These are phyloP conservation scores for Diaporthe citriasiana DNA, from an alignment of 2,329 filamentous ascomycete genomes.

Conservation along the genomic window DNA sequence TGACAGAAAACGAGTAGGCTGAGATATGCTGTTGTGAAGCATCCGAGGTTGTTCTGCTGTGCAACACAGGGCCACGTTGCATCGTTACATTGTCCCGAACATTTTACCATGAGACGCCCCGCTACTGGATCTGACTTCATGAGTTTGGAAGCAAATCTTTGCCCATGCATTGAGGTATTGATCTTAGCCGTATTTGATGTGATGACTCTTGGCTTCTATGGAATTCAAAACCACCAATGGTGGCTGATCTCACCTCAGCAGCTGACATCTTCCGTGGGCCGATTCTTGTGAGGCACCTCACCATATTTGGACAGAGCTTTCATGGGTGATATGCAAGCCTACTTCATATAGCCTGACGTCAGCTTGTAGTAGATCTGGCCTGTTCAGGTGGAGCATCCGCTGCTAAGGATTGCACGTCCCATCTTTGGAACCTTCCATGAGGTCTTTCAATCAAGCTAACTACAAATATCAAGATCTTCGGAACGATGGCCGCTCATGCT, in stretches of 20 bases:
- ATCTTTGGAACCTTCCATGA: background rate
- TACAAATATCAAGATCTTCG: no score
- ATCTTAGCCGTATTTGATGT: background rate
- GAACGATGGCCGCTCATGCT: background rate
- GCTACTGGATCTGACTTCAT: background rate
- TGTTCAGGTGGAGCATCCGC: background rate
- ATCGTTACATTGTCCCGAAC: background rate
- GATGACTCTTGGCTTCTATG: background rate
- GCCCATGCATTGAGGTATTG: background rate
- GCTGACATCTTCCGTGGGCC: background rate
- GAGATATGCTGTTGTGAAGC: background rate
- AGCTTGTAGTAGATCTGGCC: background rate
- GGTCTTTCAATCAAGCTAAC: background rate
- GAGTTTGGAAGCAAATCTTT: background rate
- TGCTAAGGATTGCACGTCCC: background rate
- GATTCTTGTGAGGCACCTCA: background rate
- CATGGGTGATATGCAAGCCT: background rate
- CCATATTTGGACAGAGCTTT: background rate
- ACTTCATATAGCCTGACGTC: background rate
- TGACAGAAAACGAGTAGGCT: no score
- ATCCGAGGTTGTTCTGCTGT: background rate
- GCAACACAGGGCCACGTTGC: background rate
- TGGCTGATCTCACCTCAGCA: constrained; percentile 17
- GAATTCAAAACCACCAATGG: background rate
- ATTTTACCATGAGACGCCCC: background rate